phyloP scores from a whole-genome alignment of 257 asterid genomes.

The Buddleja alternifolia region DNA sequence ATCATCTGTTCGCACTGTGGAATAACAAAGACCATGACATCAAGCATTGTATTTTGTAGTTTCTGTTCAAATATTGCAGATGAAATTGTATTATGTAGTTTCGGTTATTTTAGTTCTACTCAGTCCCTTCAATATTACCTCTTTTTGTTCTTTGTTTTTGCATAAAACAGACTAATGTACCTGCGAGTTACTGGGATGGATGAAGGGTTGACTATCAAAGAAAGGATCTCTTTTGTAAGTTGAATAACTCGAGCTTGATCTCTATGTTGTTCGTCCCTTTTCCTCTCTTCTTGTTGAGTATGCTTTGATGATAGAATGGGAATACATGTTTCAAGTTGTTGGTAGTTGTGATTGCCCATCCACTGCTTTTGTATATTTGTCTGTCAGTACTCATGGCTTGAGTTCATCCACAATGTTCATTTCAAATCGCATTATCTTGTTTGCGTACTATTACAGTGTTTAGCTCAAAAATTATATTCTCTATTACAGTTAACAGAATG shows the following conservation, averaged over 20 bases:
- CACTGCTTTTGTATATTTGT: constrained; percentile 2
- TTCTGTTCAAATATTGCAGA: constrained; percentile 12
- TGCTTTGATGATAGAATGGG: constrained; percentile 17
- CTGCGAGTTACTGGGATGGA: constrained; percentile 94
- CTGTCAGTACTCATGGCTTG: constrained; percentile 13
- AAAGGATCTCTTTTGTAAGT: constrained; percentile 87
- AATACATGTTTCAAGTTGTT: constrained; percentile 17
- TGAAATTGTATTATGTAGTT: constrained; percentile 17
- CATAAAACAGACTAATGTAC: constrained; percentile 71
- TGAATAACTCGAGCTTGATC: constrained; percentile 25
- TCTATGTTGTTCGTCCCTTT: not conserved
- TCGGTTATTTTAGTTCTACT: constrained; percentile 1
- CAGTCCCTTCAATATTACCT: not conserved
- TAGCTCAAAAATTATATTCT: constrained; percentile 4
- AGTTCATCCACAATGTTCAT: not conserved
- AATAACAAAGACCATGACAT: constrained; percentile 6
- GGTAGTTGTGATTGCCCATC: constrained; percentile 8
- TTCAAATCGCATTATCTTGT: constrained; percentile 4
- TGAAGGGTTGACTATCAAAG: constrained; percentile 80
- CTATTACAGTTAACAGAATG: constrained; percentile 4
- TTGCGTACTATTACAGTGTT: constrained; percentile 8
- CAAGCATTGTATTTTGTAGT: not conserved
- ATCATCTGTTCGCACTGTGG: constrained; percentile 14
- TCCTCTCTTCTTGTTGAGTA: constrained; percentile 9
- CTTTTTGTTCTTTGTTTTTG: constrained; percentile 21